These are phyloP conservation scores for Taiozyma sp. DNA, from an alignment of 1,139 yeast genomes.

Conservation along the genomic window DNA sequence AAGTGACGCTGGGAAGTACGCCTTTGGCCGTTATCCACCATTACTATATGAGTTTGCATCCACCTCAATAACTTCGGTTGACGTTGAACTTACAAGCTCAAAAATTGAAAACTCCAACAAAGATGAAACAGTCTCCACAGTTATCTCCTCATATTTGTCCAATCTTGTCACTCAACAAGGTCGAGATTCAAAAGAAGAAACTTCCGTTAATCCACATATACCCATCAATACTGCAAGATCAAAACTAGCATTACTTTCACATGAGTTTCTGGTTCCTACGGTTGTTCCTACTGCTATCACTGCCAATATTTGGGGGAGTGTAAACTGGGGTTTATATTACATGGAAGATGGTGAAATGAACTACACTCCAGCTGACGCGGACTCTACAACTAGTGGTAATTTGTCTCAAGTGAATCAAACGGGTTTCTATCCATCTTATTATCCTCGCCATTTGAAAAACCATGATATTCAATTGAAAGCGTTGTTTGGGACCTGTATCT, in stretches of 20 bases:
- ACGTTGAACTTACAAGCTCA: conserved; percentile 44
- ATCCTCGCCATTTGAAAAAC: conserved; percentile 57
- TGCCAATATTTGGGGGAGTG: conserved; percentile 92
- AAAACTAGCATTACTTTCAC: conserved; percentile 64
- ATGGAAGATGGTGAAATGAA: conserved; percentile 21
- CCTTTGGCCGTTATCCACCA: conserved; percentile 72
- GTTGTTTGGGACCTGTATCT: conserved; percentile 56
- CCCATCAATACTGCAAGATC: conserved; percentile 78
- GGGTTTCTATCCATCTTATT: conserved; percentile 50
- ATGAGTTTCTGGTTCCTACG: conserved; percentile 53
- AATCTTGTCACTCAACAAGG: conserved; percentile 25
- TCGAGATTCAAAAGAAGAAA: not conserved
- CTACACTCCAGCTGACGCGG: not conserved
- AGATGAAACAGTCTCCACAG: conserved; percentile 32
- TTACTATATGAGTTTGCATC: conserved; percentile 69
- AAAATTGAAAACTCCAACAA: conserved; percentile 26
- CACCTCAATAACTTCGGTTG: conserved; percentile 56
- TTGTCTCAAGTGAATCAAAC: conserved; percentile 3
- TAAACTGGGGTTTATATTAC: conserved; percentile 74
- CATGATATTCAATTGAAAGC: conserved; percentile 80
- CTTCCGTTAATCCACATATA: conserved; percentile 39
- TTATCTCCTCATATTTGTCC: conserved; percentile 39
- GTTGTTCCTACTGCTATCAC: conserved; percentile 76
- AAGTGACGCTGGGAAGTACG: conserved; percentile 39
- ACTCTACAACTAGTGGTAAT: not conserved